These are phyloP conservation scores for Hemileccinum rubropunctum DNA, from an alignment of 768 basidiomycete genomes.

Conservation along the genomic window DNA sequence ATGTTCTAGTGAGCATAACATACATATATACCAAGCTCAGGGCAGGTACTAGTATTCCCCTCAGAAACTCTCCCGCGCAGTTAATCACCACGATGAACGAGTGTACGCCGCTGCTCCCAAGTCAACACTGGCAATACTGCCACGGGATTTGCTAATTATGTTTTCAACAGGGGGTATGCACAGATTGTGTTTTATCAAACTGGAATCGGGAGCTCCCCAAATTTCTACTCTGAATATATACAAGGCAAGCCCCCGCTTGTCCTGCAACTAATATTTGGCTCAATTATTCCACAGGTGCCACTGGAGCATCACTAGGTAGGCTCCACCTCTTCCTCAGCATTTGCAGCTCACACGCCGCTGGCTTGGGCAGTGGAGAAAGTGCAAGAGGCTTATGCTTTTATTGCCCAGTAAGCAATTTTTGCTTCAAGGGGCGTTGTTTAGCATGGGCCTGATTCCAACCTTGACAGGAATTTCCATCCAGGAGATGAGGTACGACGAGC, in stretches of 20 bases:
- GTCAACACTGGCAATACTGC: neutral
- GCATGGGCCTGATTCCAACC: neutral
- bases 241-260: constrained; percentile 44
- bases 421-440: neutral
- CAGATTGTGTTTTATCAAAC: constrained; percentile 66
- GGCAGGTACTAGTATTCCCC: neutral
- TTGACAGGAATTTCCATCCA: constrained; percentile 58
- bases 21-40: neutral
- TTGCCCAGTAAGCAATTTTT: constrained; percentile 59
- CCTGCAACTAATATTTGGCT: constrained; percentile 3
- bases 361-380: constrained; percentile 58
- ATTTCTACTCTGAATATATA: constrained; percentile 56
- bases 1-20: constrained; percentile 45
- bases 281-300: constrained; percentile 46
- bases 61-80: constrained; percentile 53
- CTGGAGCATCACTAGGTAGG: constrained; percentile 59
- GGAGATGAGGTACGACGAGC: constrained; percentile 60
- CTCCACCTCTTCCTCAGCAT: neutral
- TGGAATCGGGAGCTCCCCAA: constrained; percentile 57
- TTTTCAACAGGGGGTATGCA: constrained; percentile 28
- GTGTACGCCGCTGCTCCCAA: constrained; percentile 16
- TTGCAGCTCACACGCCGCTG: neutral
- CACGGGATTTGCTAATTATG: neutral
- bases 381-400: constrained; percentile 77
- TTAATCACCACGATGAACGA: constrained; percentile 49